phyloP scores from a whole-genome alignment of 495 filamentous ascomycete species.

The Pseudevernia furfuracea region DNA sequence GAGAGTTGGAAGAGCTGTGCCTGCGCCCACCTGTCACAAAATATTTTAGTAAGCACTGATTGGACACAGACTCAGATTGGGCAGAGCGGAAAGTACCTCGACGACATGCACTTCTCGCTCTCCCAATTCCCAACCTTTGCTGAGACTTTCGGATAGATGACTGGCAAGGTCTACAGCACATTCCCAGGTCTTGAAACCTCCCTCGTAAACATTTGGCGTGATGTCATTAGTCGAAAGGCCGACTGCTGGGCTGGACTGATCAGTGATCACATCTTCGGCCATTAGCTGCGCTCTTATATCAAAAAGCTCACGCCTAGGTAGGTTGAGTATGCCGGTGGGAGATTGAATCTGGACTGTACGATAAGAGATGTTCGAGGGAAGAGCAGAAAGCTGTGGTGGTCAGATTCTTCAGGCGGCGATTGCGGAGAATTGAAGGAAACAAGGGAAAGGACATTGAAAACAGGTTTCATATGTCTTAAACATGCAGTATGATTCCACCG shows the following conservation, averaged over 20 bases:
- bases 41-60: slow-evolving; percentile 16
- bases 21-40: slow-evolving; percentile 67
- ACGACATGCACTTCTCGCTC: slow-evolving; percentile 51
- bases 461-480: not conserved
- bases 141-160: slow-evolving; percentile 41
- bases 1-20: slow-evolving; percentile 78
- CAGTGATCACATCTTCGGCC: slow-evolving; percentile 61
- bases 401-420: not conserved
- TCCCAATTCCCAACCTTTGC: slow-evolving; percentile 25
- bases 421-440: not conserved
- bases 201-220: slow-evolving; percentile 86
- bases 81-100: slow-evolving; percentile 52
- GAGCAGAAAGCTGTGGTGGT: slow-evolving; percentile 39
- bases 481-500: not conserved
- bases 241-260: slow-evolving; percentile 21
- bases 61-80: not conserved
- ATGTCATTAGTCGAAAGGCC: slow-evolving; percentile 53
- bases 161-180: slow-evolving; percentile 82
- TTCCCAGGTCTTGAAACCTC: slow-evolving; percentile 99
- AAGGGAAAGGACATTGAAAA: not conserved
- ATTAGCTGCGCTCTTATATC: slow-evolving; percentile 91
- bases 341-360: not conserved
- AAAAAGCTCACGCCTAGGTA: slow-evolving; percentile 85
- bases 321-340: slow-evolving; percentile 11
- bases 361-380: slow-evolving; percentile 34